A percentile compares a stretch with the other conserved stretches of the same genome.
Evolutionary conservation across 305 asterid genomes (phyloP).

Genomic region (Fraxinus paxiana): DNA sequence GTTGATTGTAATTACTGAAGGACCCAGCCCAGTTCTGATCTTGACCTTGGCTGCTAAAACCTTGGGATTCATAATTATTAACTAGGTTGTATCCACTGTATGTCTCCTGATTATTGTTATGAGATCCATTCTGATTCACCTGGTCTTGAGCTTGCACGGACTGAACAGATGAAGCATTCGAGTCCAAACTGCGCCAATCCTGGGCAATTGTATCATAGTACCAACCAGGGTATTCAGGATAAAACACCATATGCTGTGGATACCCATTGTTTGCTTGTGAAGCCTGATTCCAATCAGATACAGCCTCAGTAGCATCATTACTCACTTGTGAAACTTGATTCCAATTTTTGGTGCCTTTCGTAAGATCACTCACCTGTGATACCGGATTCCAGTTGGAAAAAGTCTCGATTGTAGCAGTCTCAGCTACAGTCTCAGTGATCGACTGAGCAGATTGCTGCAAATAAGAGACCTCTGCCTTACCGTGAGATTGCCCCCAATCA

Average conservation of each 20-base stretch:
- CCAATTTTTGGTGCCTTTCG: slow-evolving; percentile 36
- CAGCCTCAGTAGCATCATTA: slow-evolving; percentile 31
- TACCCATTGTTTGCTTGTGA: slow-evolving; percentile 54
- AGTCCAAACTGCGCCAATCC: slow-evolving; percentile 68
- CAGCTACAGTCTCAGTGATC: slow-evolving; percentile 47
- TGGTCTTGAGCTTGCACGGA: slow-evolving; percentile 48
- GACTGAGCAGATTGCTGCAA: slow-evolving; percentile 64
- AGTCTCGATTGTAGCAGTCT: slow-evolving; percentile 48
- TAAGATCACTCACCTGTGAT: slow-evolving; percentile 36
- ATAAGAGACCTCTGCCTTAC: slow-evolving; percentile 56
- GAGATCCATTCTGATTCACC: slow-evolving; percentile 45
- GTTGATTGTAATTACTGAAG: slow-evolving; percentile 39
- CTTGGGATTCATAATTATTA: slow-evolving; percentile 39
- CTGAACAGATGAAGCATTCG: slow-evolving; percentile 46
- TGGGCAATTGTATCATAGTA: slow-evolving; percentile 72
- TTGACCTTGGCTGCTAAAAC: slow-evolving; percentile 38
- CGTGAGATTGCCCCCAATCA: slow-evolving; percentile 44
- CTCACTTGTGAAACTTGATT: slow-evolving; percentile 49
- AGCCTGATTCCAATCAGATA: slow-evolving; percentile 55
- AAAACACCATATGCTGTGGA: slow-evolving; percentile 84
- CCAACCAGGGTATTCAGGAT: slow-evolving; percentile 93
- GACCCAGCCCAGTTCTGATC: slow-evolving; percentile 53
- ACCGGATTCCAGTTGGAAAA: slow-evolving; percentile 60
- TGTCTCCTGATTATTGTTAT: slow-evolving; percentile 31
- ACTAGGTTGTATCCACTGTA: slow-evolving; percentile 31